Base-by-base conservation (phyloP, 176 grass and related monocot genomes). In the Paspalum vaginatum region DNA sequence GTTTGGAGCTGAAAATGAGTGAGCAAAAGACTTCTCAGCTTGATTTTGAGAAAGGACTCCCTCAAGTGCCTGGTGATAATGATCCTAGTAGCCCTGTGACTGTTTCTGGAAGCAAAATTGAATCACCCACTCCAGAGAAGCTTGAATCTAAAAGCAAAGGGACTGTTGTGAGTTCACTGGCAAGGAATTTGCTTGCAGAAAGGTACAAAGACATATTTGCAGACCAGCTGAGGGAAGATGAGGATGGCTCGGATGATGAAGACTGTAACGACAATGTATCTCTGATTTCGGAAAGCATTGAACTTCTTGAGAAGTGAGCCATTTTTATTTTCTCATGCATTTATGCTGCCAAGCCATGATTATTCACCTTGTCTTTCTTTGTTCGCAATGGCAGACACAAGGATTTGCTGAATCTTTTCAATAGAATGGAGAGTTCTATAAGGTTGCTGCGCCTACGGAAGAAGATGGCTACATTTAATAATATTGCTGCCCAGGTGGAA, bases 71-170 rank as follows among this genome's bases (percentile, higher is more conserved):
- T 76, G 65, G 47, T 72, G 56, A 79, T 61, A 85, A 81, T 70
- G 70, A 73, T 76, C 70, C 63, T 43, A 79, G 64, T 88, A 91
- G 71, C 65, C 61, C 52, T 80, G 79, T 15, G 79, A 75, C 55
- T 68, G 21, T 12, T 44, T 60, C 38, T 73, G 78, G 18, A 74
- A 75, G 65, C 45, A 83, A 81, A 42, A 79, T 86, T 77, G 96
- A 91, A 84, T 93, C 96, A 27, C 96, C 92, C 27, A 91, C 88
- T 68, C 92, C 88, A 32, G 90, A 91, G 68, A 95, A 99, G 56
- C 72, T 76, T 72, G 90, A 95, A 75, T 75, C 74, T 62, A 83
- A 82, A 79, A 95, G 82, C 44, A 87, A 89, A 79, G 81, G 83
- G 61, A 61, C 59, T 76, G 72, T 79, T 63, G 74, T 91, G 81